A percentile compares a stretch with the other conserved stretches of the same genome.
Evolutionary conservation across 192 early-diverging fungal genomes (phyloP).

Genomic region (Linderina pennispora): DNA sequence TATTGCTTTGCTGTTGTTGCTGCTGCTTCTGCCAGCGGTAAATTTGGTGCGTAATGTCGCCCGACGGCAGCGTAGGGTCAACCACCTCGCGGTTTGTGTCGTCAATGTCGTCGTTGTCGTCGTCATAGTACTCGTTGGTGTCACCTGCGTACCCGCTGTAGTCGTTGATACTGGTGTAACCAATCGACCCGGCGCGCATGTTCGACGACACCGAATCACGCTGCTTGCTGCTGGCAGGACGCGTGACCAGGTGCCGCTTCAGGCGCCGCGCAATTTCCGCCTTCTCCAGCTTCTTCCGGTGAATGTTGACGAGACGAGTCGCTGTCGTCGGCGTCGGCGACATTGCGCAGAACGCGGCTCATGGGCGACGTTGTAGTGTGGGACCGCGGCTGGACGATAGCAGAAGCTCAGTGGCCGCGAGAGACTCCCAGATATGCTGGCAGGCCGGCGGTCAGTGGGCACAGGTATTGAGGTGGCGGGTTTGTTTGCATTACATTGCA

Average conservation of each 20-base stretch:
- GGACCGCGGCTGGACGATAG: too few relatives aligned
- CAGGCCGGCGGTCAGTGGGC: too few relatives aligned
- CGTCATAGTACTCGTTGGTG: constrained; percentile 27
- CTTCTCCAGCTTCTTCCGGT: constrained; percentile 18
- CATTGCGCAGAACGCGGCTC: background rate
- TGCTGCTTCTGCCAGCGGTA: constrained; percentile 85
- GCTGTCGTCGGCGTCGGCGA: constrained; percentile 7
- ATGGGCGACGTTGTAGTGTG: too few relatives aligned
- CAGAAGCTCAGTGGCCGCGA: too few relatives aligned
- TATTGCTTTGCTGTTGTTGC: too few relatives aligned
- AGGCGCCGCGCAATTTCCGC: constrained; percentile 58
- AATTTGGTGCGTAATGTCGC: constrained; percentile 80
- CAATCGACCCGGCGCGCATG: background rate
- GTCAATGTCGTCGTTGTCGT: constrained; percentile 4
- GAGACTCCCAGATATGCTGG: too few relatives aligned
- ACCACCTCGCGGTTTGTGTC: constrained; percentile 25
- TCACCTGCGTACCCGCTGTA: constrained; percentile 40
- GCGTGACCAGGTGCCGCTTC: constrained; percentile 64
- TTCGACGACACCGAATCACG: constrained; percentile 1
- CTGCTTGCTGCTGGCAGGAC: constrained; percentile 24
- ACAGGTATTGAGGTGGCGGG: too few relatives aligned
- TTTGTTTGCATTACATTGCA: too few relatives aligned
- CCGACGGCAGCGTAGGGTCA: constrained; percentile 56
- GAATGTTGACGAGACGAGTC: constrained; percentile 15
- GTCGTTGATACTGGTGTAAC: constrained; percentile 4